A percentile compares a stretch with the other conserved stretches of the same genome.
These are phyloP conservation scores for Globisporangium echinulatum DNA, from an alignment of 352 stramenopile genomes.

Conservation along the genomic window DNA sequence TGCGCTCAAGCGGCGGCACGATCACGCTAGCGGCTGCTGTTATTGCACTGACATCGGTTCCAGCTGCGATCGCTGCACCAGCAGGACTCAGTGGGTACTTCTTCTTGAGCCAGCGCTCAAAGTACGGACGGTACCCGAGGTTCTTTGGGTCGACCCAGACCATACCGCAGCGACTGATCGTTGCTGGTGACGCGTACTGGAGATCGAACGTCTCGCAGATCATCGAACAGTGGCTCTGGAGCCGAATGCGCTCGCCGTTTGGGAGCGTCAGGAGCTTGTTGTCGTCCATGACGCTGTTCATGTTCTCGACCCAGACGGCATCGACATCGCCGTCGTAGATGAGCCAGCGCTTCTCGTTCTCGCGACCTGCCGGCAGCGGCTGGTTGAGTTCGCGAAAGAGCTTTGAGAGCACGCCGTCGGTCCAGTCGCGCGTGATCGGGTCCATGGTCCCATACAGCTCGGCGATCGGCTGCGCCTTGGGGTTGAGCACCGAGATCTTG, in stretches of 20 bases:
- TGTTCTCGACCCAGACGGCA: constrained; percentile 96
- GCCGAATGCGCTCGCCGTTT: constrained; percentile 93
- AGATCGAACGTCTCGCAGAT: constrained; percentile 96
- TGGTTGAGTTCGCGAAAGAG: constrained; percentile 94
- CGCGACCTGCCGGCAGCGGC: constrained; percentile 80
- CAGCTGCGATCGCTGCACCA: not conserved
- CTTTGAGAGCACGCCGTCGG: constrained; percentile 91
- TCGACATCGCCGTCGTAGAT: constrained; percentile 96
- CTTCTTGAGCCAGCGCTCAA: constrained; percentile 92
- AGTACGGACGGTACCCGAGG: constrained; percentile 92
- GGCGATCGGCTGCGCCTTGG: constrained; percentile 91
- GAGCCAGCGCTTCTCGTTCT: constrained; percentile 93
- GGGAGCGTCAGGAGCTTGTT: constrained; percentile 94
- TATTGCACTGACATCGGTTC: not conserved
- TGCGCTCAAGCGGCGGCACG: constrained; percentile 40
- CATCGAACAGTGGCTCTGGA: constrained; percentile 90
- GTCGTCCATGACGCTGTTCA: constrained; percentile 98
- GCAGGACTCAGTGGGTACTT: constrained; percentile 49
- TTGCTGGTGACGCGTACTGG: constrained; percentile 93
- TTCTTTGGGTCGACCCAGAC: constrained; percentile 97
- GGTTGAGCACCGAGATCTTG: constrained; percentile 93
- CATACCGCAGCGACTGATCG: constrained; percentile 94
- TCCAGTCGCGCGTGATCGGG: constrained; percentile 94
- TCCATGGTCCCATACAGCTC: constrained; percentile 96
- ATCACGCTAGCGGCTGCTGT: constrained; percentile 6